A percentile compares a stretch with the other conserved stretches of the same genome.
These are phyloP conservation scores for Trichoderma atroviride DNA, from an alignment of 2,329 filamentous ascomycete species.

Conservation along the genomic window DNA sequence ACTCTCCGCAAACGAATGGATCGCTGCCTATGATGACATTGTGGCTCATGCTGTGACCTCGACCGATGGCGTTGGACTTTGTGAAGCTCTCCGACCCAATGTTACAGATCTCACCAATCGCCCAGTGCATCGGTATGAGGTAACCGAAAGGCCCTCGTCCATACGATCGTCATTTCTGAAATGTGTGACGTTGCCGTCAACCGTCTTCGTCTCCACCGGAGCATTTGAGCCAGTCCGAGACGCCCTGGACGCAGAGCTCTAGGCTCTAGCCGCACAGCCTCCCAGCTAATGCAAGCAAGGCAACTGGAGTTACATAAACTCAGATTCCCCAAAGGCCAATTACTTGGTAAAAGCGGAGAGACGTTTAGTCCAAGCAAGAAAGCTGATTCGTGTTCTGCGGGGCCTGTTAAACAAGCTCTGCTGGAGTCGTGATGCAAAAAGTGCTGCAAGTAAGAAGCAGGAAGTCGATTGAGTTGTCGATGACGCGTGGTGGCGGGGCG, in stretches of 20 bases:
- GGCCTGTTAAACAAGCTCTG: neutral
- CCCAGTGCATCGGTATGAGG: constrained; percentile 1
- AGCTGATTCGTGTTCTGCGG: neutral
- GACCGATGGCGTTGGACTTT: constrained; percentile 17
- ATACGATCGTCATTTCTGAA: constrained; percentile 19
- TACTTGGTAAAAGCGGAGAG: neutral
- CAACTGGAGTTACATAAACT: neutral
- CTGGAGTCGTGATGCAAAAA: constrained; percentile 10
- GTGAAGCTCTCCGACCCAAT: constrained; percentile 3
- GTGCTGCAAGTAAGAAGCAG: too few species aligned
- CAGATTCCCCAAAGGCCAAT: neutral
- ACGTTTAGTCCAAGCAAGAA: neutral
- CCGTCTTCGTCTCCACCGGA: neutral
- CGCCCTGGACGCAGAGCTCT: neutral
- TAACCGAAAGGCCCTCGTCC: neutral
- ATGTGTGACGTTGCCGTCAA: constrained; percentile 18
- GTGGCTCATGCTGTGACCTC: constrained; percentile 13
- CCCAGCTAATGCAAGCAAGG: neutral
- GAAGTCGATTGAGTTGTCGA: constrained; percentile 8
- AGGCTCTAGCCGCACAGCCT: neutral
- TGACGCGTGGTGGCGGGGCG: constrained; percentile 21
- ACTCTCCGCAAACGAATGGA: neutral
- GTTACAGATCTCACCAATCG: neutral
- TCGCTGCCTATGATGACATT: constrained; percentile 22
- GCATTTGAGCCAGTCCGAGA: neutral